Evolutionary conservation across 2,329 filamentous ascomycete genomes (phyloP).

Genomic region (Zymoseptoria ardabiliae): DNA sequence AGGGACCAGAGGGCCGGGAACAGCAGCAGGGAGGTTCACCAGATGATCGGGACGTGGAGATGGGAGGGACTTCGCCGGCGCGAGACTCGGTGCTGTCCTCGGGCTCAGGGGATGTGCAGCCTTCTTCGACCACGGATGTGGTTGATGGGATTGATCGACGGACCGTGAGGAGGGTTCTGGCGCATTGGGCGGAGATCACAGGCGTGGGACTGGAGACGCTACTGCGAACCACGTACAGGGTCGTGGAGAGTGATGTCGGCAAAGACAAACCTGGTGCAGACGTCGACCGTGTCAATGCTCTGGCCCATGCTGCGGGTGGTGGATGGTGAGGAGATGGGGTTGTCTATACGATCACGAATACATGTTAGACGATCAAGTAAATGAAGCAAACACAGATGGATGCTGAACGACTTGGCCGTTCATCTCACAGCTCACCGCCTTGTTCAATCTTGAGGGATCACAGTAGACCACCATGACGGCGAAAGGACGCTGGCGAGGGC

Average conservation of each 20-base stretch:
- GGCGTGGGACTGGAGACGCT: slow-evolving; percentile 64
- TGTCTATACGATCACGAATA: not conserved
- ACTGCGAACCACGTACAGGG: slow-evolving; percentile 78
- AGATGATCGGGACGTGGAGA: slow-evolving; percentile 15
- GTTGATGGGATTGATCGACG: slow-evolving; percentile 52
- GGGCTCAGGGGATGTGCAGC: slow-evolving; percentile 19
- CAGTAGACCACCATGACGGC: too few relatives aligned
- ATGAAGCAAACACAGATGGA: not conserved
- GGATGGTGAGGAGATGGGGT: slow-evolving; percentile 61
- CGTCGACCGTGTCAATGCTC: slow-evolving; percentile 74
- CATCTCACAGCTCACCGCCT: not conserved
- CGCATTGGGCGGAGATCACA: slow-evolving; percentile 68
- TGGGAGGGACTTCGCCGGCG: slow-evolving; percentile 13
- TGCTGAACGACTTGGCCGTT: not conserved
- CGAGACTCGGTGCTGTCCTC: slow-evolving; percentile 16
- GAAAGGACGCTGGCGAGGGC: too few relatives aligned
- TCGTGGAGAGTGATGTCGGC: slow-evolving; percentile 91
- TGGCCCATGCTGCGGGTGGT: slow-evolving; percentile 85
- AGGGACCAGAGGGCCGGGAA: slow-evolving; percentile 3
- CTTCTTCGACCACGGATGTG: slow-evolving; percentile 13
- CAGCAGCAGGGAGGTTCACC: not conserved
- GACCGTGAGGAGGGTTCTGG: slow-evolving; percentile 60
- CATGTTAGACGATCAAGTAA: not conserved
- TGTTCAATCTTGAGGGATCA: too few relatives aligned
- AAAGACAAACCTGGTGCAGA: slow-evolving; percentile 61